Conservation (phyloP, 2,329 filamentous ascomycete genomes). For the Sporothrix euskadiensis region DNA sequence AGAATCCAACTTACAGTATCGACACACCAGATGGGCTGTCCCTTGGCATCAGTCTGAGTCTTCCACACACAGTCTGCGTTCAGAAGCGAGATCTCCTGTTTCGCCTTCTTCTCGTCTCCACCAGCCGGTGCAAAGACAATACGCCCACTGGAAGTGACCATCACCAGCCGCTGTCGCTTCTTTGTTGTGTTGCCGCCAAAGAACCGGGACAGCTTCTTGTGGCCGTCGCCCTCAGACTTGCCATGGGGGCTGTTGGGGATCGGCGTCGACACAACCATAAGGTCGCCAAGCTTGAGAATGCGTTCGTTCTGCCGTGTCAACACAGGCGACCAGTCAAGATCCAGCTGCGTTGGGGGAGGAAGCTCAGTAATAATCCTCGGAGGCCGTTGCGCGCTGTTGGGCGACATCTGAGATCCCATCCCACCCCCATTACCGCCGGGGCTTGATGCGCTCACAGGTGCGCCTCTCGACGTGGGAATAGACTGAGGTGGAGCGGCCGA, state of each 20-base stretch:
- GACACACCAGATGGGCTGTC: conserved; percentile 82
- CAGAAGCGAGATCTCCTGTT: conserved; percentile 85
- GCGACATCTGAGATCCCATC: conserved; percentile 34
- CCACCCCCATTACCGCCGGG: conserved; percentile 10
- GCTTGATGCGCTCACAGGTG: conserved; percentile 31
- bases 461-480: conserved; percentile 37
- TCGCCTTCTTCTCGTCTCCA: conserved; percentile 93
- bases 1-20: conserved; percentile 71
- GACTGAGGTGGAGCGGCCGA: conserved; percentile 38
- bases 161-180: conserved; percentile 87
- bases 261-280: conserved; percentile 79
- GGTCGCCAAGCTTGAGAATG: conserved; percentile 89
- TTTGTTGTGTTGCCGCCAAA: conserved; percentile 90
- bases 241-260: conserved; percentile 72
- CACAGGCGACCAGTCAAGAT: conserved; percentile 98
- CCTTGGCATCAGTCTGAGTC: conserved; percentile 81
- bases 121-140: conserved; percentile 88
- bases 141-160: conserved; percentile 89
- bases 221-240: conserved; percentile 65
- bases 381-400: conserved; percentile 56
- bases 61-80: conserved; percentile 74
- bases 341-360: conserved; percentile 91
- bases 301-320: conserved; percentile 87
- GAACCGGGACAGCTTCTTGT: conserved; percentile 90
- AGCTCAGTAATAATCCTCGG: conserved; percentile 89